Evolutionary conservation across 106 monocot species (phyloP), one percentile per base, ranked within the genome.

Genomic region (Allium fistulosum): DNA sequence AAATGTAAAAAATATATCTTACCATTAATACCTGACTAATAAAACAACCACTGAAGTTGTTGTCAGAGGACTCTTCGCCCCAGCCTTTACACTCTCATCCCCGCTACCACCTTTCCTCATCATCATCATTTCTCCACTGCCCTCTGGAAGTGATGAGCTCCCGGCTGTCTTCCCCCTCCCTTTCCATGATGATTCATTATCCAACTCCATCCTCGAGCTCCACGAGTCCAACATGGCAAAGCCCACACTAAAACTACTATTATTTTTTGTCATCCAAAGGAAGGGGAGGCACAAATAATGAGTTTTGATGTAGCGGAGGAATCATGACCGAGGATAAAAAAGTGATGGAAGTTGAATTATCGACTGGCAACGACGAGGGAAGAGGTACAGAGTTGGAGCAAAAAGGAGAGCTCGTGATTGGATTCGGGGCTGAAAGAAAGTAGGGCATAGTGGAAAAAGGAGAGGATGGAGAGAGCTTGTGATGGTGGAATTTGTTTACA

Each of bases 11-110:
- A 12, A 26, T 3, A 1, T 2, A 6, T 48, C 26, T 13, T 75
- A 90, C 94, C 90, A 59, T 78, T 78, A 17, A 87, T 50, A 16
- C 82, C 80, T 9, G 87, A 72, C 80, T 60, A 74, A 70, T 60
- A 74, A 70, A 72, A 82, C 84, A n/a, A 84, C 68, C 63, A 85
- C 78, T 0, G 86, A 81, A 0, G 74, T 84, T 9, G 83, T 82
- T 11, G 81, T 88, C 62, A 85, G 65, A 12, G 46, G 68, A 69
- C 80, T 88, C 71, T 67, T 78, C 9, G 74, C 68, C n/a, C 70
- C 68, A 0, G 69, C 53, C 17, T 7, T 18, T 15, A 15, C 53
- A 46, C 48, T 67, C 22, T 7, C 51, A 46, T 45, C 17, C 37
- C 65, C 65, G 1, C 37, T 37, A 26, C 67, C 26, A 7, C 51